Conservation (phyloP, 208 protist genomes). For the Naegleria fowleri region DNA sequence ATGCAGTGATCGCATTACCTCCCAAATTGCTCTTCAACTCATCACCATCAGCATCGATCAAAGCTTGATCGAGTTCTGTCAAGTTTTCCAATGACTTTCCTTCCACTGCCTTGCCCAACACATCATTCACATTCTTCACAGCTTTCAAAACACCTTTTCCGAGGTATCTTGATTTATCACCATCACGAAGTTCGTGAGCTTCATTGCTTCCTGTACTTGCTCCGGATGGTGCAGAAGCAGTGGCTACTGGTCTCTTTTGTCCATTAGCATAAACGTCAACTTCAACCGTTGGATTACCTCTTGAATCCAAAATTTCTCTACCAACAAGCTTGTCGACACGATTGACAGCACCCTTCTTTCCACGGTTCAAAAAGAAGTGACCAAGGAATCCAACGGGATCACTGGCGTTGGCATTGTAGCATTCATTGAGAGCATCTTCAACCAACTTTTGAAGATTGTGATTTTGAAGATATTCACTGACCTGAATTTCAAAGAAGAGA, state of each 20-base stretch:
- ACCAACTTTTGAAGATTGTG: slow-evolving; percentile 22
- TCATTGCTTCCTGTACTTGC: slow-evolving; percentile 98
- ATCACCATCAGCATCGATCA: slow-evolving; percentile 92
- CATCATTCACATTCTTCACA: slow-evolving; percentile 91
- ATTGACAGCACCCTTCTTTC: neutral
- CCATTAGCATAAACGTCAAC: slow-evolving; percentile 20
- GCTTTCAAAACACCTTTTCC: slow-evolving; percentile 94
- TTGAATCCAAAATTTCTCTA: slow-evolving; percentile 30
- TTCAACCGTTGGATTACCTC: slow-evolving; percentile 35
- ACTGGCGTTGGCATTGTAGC: slow-evolving; percentile 18
- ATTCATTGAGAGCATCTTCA: slow-evolving; percentile 26
- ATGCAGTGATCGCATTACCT: slow-evolving; percentile 96
- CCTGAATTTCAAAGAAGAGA: neutral
- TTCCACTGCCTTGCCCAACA: slow-evolving; percentile 81
- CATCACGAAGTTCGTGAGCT: slow-evolving; percentile 93
- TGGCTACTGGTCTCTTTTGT: slow-evolving; percentile 35
- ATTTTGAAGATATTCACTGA: slow-evolving; percentile 17
- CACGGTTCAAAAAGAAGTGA: neutral
- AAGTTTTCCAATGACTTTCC: slow-evolving; percentile 84
- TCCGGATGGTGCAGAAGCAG: slow-evolving; percentile 92
- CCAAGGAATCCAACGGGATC: neutral
- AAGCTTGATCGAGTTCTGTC: slow-evolving; percentile 79
- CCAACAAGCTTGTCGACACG: neutral
- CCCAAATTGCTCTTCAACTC: slow-evolving; percentile 92
- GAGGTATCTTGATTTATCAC: slow-evolving; percentile 71